These are phyloP conservation scores for Pilasporangium apinafurcum DNA, from an alignment of 352 stramenopile genomes.

Conservation along the genomic window DNA sequence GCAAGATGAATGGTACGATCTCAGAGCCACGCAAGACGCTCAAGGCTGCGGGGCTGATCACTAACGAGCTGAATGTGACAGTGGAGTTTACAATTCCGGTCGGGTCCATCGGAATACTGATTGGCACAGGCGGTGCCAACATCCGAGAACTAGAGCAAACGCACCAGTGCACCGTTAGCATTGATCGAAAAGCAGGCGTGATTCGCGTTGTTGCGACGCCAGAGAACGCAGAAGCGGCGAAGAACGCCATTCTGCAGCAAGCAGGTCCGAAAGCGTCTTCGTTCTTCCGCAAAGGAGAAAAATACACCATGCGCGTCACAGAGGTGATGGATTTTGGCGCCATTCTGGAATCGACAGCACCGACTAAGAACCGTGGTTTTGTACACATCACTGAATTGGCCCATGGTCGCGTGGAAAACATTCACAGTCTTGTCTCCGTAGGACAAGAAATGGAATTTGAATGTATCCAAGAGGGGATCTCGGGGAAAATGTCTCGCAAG, in stretches of 20 bases:
- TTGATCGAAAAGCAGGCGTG: constrained; percentile 81
- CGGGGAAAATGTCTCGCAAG: constrained; percentile 82
- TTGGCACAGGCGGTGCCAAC: constrained; percentile 67
- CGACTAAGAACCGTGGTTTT: constrained; percentile 84
- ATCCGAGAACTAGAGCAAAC: constrained; percentile 69
- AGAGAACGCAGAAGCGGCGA: constrained; percentile 70
- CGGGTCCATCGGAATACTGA: constrained; percentile 51
- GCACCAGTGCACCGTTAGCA: constrained; percentile 54
- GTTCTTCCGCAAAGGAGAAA: constrained; percentile 85
- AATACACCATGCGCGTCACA: constrained; percentile 90
- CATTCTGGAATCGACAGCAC: constrained; percentile 74
- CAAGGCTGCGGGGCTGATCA: constrained; percentile 33
- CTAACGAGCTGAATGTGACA: constrained; percentile 28
- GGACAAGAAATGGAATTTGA: constrained; percentile 76
- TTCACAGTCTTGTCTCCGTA: constrained; percentile 47
- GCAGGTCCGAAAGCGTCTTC: constrained; percentile 11
- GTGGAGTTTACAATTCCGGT: constrained; percentile 60
- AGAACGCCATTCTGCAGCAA: constrained; percentile 55
- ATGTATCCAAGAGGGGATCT: constrained; percentile 71
- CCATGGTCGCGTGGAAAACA: constrained; percentile 53
- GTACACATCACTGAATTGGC: constrained; percentile 94
- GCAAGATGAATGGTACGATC: constrained; percentile 80
- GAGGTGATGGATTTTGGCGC: constrained; percentile 95
- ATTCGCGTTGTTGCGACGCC: constrained; percentile 85
- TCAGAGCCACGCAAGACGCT: constrained; percentile 44